phyloP scores from a whole-genome alignment of 192 early-diverging fungal genomes.

The Umbelopsis isabellina region DNA sequence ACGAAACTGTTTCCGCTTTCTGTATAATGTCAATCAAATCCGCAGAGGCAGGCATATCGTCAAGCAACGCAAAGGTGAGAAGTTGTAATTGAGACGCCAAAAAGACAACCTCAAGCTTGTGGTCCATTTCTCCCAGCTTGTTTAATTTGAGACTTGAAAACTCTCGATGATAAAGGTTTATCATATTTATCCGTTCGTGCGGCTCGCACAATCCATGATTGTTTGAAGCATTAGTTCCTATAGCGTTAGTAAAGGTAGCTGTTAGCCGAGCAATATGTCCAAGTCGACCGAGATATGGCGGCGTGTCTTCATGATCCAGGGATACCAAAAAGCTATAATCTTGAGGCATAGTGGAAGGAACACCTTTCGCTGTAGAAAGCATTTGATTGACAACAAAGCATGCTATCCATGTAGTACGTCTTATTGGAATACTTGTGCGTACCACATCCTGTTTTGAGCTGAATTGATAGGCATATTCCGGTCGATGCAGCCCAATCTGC shows the following conservation, averaged over 20 bases:
- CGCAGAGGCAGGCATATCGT: neutral
- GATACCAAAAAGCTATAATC: conserved; percentile 1
- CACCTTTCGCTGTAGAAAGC: neutral
- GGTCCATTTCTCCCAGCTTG: conserved; percentile 12
- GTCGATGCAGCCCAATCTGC: conserved; percentile 23
- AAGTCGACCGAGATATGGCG: conserved; percentile 2
- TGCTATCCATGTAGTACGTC: conserved; percentile 19
- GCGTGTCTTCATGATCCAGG: neutral
- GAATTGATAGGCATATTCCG: conserved; percentile 22
- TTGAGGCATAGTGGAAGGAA: neutral
- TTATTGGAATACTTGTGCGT: conserved; percentile 33
- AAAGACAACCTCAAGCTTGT: conserved; percentile 5
- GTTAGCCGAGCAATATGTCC: conserved; percentile 1
- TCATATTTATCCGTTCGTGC: conserved; percentile 4
- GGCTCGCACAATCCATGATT: neutral
- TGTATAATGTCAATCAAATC: conserved; percentile 1
- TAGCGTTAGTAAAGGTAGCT: neutral
- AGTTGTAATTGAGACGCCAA: conserved; percentile 7
- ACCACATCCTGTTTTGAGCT: conserved; percentile 23
- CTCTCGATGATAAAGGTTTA: conserved; percentile 8
- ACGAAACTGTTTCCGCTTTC: neutral
- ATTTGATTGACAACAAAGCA: conserved; percentile 17
- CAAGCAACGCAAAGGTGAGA: neutral
- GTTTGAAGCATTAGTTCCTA: neutral
- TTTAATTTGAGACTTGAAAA: neutral